Evolutionary conservation across 345 rosid species (phyloP), one percentile per base, ranked within the genome.

Genomic region (Adansonia digitata): DNA sequence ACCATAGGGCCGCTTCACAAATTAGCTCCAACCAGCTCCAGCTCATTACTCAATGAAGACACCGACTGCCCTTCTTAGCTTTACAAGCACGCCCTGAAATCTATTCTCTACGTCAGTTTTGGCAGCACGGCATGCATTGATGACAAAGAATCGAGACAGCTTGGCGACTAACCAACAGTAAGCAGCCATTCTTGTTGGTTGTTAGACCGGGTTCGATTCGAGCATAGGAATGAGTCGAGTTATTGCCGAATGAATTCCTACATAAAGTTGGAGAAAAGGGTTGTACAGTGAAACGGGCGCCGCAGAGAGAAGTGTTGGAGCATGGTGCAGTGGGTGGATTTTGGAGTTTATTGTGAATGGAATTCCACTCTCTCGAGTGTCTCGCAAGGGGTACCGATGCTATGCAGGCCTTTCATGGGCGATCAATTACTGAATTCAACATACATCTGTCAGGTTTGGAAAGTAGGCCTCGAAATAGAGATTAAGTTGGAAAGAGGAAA

Each of bases 321-420:
- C 34, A 31, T 31, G 34, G 34, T 31, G 34, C 34, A 31, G 34
- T 31, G 34, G 34, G 34, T 31, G 34, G 34, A 3, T 31, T 31
- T 31, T 31, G 34, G 34, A 31, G 34, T 31, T 85, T n/a, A 82
- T 7, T 81, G 81, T 27, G 79, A 86, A 6, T 80, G 85, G 85
- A 85, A 83, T 52, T 81, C 86, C 5, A 75, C 81, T 4, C 11
- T 81, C 7, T 81, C 82, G 48, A 74, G 89, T 35, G 40, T 82
- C 24, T 61, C 0, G 86, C 78, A 79, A 71, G 85, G 85, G 10
- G 74, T 82, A 13, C 80, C 87, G 1, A 14, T 84, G 84, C 68
- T 82, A 2, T 80, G 89, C 73, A 52, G 35, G 77, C 84, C 0
- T 56, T 79, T 82, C 29, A 73, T 81, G n/a, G 76, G 80, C 6